Base-by-base conservation (phyloP, 179 eudicot genomes). In the Sideroxylon spinosum region DNA sequence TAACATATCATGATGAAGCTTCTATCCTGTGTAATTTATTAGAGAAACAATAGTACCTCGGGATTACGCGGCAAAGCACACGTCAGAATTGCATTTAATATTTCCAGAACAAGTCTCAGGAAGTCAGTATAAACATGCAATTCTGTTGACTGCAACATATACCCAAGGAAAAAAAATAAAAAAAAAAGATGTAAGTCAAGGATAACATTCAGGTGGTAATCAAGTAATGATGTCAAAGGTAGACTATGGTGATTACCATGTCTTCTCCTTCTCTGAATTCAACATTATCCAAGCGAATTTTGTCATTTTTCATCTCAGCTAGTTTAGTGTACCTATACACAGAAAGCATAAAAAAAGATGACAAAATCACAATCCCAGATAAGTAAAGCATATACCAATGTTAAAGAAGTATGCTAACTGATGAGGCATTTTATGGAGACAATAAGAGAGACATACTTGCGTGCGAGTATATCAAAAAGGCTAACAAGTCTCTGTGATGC, bases 21-120 rank as follows among this genome's bases (percentile, higher is more conserved):
- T 71, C 61, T 53, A 78, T 78, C 60, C 19, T 19, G 50, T n/a
- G 52, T 64, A 49, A 78, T 61, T 60, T 63, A 37, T 28, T 32
- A 59, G 16, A 59, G 26, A 23, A 19, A 57, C 4, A 29, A 10
- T 14, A 12, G 56, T 88, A 95, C 99, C 99, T 95, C 98, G 20
- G 99, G 99, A 86, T 95, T 95, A 48, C 94, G 92, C 0, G 99
- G 97, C 76, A 95, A 84, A 68, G 98, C 92, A 83, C 88, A 95
- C 28, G 97, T 91, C 84, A 95, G 83, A 63, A 93, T 95, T 12
- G 95, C 89, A 83, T 93, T 95, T 60, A 93, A 77, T 86, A 93
- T 93, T 86, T 95, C 99, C 81, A 95, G 91, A 76, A 95, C 99
- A 46, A 90, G 90, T 68, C 98, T 89, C 85, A 95, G 76, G 83